Base-by-base conservation (phyloP, 768 basidiomycete species). In the Pseudohyphozyma bogoriensis region DNA sequence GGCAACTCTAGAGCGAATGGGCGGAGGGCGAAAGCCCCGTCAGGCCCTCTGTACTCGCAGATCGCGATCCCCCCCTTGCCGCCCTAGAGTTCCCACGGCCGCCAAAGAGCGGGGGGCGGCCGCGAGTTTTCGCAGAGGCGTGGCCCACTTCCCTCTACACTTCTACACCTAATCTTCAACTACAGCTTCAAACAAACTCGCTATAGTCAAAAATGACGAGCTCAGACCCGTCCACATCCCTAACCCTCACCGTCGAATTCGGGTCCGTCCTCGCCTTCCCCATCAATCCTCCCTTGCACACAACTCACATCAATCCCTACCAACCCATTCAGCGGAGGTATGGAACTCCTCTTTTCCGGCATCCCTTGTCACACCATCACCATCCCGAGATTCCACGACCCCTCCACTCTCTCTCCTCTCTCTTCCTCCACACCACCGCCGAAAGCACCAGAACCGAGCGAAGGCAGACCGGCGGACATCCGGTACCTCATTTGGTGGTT, bases 261-360 rank as follows among this genome's bases (percentile, higher is more conserved):
- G 67, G 70, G 70, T 69, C 40, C 46, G 68, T 35, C 54, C 44
- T 29, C 24, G 26, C 32, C 36, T 28, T 45, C 52, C 10, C 1
- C 18, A 13, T 24, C 22, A 0, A 0, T 28, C 63, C 57, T 13
- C 39, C 24, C 26, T 35, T 45, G 22, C 12, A n/a, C 10, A 4
- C 26, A 28, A 28, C n/a, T 24, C 13, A 31, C 28, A 37, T 13
- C 40, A 8, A 7, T 46, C 24, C 2, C 20, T 9, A 22, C 28
- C 39, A 1, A n/a, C 1, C 40, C n/a, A 28, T 8, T 45, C 35
- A 74, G 86, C 56, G 89, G 89, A 44, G 89, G 89, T 20, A 82
- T 91, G 59, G 90, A 93, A 72, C 78, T 88, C 4, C 77, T 93
- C 12, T 93, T 93, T 76, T 77, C 78, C 12, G 86, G 87, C 65